Evolutionary conservation across 2,329 filamentous ascomycete genomes (phyloP), one percentile per base, ranked within the genome.

Genomic region (Aspergillus nomiae): DNA sequence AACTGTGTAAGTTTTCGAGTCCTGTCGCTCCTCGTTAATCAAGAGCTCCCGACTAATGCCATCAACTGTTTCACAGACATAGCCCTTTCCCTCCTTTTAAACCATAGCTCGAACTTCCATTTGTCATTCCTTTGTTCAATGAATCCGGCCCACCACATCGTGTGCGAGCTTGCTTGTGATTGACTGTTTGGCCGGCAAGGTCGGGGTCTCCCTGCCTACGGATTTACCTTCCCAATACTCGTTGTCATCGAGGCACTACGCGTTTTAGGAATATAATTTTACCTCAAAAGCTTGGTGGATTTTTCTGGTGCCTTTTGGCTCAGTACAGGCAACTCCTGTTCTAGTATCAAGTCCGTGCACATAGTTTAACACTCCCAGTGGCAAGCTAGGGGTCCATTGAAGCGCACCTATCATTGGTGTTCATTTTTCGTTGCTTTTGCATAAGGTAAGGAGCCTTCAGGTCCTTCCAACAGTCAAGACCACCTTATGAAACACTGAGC

Each of bases 1-100:
- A 64, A 62, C 60, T 71, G 73, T 75, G 73, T 76, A 60, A 71
- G 73, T 74, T 59, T 41, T 46, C 24, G 21, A 50, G 53, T 51
- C 59, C 55, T 51, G 32, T 48, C 51, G 51, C 54, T 28, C 50
- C 21, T 41, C 54, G 30, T 59, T 60, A 28, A 62, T 64, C 19
- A 45, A 55, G 34, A 53, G 46, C 46, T 36, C 45, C 28, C n/a
- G 24, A 59, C 58, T 59, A 59, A 59, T 14, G 6, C 34, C 36
- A 45, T 59, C 48, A 32, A 54, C 14, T n/a, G 21, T 38, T n/a
- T 51, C 48, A 41, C 58, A 59, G 58, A 59, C 48, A 59, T 59
- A 59, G 58, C 48, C 38, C 38, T 54, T 53, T 19, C 38, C 16
- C 48, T 34, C 19, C 32, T 38, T 43, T 41, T 45, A 34, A 24